These are phyloP conservation scores for Starmerella cellae DNA, from an alignment of 805 yeast genomes.

Conservation along the genomic window DNA sequence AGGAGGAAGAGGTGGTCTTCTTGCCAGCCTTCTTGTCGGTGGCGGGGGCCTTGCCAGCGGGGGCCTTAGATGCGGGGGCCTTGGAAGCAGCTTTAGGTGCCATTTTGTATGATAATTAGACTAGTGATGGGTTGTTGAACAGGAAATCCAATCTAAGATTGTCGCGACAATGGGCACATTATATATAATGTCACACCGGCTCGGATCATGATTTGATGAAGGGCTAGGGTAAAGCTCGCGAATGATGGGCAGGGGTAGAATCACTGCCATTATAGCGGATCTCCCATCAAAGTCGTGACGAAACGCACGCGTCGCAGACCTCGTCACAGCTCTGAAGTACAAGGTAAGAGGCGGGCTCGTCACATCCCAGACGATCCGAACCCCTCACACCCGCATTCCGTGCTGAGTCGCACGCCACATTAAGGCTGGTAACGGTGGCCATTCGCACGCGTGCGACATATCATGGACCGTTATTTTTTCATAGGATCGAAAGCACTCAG, in stretches of 20 bases:
- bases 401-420: too few relatives aligned
- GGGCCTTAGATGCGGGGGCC: slow-evolving; percentile 44
- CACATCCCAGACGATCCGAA: too few relatives aligned
- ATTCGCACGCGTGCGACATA: too few relatives aligned
- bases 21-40: slow-evolving; percentile 92
- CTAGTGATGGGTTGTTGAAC: background rate
- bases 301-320: slow-evolving; percentile 12
- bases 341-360: too few relatives aligned
- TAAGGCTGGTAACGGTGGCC: too few relatives aligned
- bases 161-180: background rate
- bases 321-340: too few relatives aligned
- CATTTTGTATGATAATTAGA: slow-evolving; percentile 24
- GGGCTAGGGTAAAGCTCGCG: background rate
- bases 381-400: too few relatives aligned
- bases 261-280: slow-evolving; percentile 2
- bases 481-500: too few relatives aligned
- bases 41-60: slow-evolving; percentile 85
- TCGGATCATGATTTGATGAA: background rate
- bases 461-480: too few relatives aligned
- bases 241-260: slow-evolving; percentile 9
- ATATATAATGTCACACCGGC: slow-evolving; percentile 4
- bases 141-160: background rate
- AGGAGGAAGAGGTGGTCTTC: slow-evolving; percentile 71
- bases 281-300: slow-evolving; percentile 10
- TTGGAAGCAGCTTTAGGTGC: slow-evolving; percentile 40